Percentiles rank a stretch among this genome's conserved stretches.
Conservation (phyloP, 768 basidiomycete genomes). For the Pleurotus pulmonarius region DNA sequence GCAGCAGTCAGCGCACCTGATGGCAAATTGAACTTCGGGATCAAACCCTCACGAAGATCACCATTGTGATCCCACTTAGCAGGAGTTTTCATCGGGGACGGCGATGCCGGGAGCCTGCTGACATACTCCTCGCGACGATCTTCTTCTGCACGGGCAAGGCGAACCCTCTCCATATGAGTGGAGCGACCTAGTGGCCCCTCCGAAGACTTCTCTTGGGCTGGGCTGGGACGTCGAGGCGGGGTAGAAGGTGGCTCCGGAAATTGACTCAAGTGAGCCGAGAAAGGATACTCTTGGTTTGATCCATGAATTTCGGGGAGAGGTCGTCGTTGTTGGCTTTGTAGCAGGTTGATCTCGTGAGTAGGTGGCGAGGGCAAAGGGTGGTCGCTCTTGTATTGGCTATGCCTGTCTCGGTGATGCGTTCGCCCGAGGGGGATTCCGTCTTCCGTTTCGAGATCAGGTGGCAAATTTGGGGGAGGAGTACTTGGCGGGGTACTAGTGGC, state of each 20-base stretch:
- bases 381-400: not conserved
- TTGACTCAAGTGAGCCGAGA: constrained; percentile 27
- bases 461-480: constrained; percentile 47
- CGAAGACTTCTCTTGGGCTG: constrained; percentile 22
- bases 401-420: constrained; percentile 55
- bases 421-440: constrained; percentile 63
- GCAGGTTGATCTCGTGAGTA: not conserved
- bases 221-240: not conserved
- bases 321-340: not conserved
- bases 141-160: constrained; percentile 24
- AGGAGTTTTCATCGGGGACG: constrained; percentile 32
- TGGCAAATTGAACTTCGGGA: constrained; percentile 28
- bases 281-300: constrained; percentile 25
- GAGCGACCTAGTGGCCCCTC: constrained; percentile 28
- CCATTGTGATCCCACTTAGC: constrained; percentile 6
- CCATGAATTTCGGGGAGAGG: constrained; percentile 20
- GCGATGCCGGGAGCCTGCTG: constrained; percentile 27
- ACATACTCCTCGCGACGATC: constrained; percentile 20
- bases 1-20: constrained; percentile 5
- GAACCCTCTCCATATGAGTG: constrained; percentile 28
- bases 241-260: constrained; percentile 16
- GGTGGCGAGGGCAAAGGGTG: not conserved
- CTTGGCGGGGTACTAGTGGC: constrained; percentile 14
- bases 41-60: constrained; percentile 21
- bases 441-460: constrained; percentile 58